Percentiles rank a stretch among this genome's conserved stretches.
phyloP scores from a whole-genome alignment of 805 yeast species.

The Starmerella bombi region DNA sequence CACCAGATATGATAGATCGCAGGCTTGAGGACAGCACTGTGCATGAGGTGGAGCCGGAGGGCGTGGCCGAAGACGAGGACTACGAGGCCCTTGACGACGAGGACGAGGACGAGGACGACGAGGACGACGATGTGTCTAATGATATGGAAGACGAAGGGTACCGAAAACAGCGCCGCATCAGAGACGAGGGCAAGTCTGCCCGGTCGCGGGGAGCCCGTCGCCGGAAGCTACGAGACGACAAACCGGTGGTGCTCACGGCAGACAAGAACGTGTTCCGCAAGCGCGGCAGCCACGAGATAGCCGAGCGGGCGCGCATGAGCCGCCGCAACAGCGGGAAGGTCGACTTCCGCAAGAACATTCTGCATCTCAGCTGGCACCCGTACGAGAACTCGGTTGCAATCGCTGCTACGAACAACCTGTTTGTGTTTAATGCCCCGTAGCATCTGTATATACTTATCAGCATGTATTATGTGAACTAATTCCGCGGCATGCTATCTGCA shows the following conservation, averaged over 20 bases:
- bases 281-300: conserved; percentile 28
- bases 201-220: conserved; percentile 1
- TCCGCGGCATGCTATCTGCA: too few relatives aligned
- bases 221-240: neutral
- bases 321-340: conserved; percentile 57
- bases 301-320: conserved; percentile 33
- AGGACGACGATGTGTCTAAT: conserved; percentile 1
- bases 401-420: conserved; percentile 86
- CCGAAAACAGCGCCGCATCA: neutral
- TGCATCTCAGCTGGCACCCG: conserved; percentile 98
- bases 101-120: neutral
- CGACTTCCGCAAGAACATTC: conserved; percentile 86
- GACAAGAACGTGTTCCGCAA: conserved; percentile 92
- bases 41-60: neutral
- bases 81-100: neutral
- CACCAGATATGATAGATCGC: neutral
- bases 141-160: neutral
- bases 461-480: too few relatives aligned
- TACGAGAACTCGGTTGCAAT: conserved; percentile 90
- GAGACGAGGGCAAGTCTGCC: neutral
- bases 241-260: conserved; percentile 81
- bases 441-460: too few relatives aligned
- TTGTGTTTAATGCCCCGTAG: conserved; percentile 27
- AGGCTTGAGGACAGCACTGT: neutral
- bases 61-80: neutral